phyloP scores from a whole-genome alignment of 2,329 filamentous ascomycete genomes.

The Aspergillus brunneoviolaceus region DNA sequence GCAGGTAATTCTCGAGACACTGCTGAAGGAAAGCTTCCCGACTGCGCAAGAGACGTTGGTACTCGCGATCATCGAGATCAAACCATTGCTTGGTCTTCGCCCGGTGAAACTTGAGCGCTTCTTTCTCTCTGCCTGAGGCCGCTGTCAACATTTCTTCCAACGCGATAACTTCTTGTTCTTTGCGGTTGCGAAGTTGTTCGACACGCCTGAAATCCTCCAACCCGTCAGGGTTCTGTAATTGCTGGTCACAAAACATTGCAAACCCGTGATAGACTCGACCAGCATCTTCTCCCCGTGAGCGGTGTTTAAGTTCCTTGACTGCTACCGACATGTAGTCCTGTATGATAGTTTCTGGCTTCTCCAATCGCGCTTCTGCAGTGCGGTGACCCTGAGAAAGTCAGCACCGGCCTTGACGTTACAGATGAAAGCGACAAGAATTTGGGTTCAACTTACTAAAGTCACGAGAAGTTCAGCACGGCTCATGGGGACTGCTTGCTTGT shows the following conservation, averaged over 20 bases:
- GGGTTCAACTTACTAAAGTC: conserved; percentile 59
- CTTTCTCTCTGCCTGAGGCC: conserved; percentile 53
- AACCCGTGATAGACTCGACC: conserved; percentile 93
- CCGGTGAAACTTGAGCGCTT: conserved; percentile 60
- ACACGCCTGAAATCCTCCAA: conserved; percentile 82
- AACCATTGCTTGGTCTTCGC: conserved; percentile 82
- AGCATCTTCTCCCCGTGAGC: conserved; percentile 67
- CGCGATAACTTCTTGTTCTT: conserved; percentile 75
- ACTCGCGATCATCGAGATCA: conserved; percentile 84
- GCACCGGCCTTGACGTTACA: not conserved
- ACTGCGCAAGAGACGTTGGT: conserved; percentile 72
- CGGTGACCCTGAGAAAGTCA: conserved; percentile 64
- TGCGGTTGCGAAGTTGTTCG: conserved; percentile 74
- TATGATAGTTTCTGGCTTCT: conserved; percentile 88
- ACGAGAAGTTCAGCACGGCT: conserved; percentile 78
- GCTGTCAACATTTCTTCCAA: conserved; percentile 61
- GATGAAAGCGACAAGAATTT: not conserved
- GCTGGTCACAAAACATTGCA: conserved; percentile 90
- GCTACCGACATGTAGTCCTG: conserved; percentile 81
- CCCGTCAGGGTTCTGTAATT: conserved; percentile 81
- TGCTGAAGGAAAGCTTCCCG: conserved; percentile 81
- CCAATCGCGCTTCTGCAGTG: conserved; percentile 82
- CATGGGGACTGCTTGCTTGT: conserved; percentile 68
- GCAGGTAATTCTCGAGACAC: conserved; percentile 89
- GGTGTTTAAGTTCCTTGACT: conserved; percentile 73